A percentile compares a stretch with the other conserved stretches of the same genome.
phyloP scores from a whole-genome alignment of 1,284 basidiomycete species.

The Laetiporus sulphureus region DNA sequence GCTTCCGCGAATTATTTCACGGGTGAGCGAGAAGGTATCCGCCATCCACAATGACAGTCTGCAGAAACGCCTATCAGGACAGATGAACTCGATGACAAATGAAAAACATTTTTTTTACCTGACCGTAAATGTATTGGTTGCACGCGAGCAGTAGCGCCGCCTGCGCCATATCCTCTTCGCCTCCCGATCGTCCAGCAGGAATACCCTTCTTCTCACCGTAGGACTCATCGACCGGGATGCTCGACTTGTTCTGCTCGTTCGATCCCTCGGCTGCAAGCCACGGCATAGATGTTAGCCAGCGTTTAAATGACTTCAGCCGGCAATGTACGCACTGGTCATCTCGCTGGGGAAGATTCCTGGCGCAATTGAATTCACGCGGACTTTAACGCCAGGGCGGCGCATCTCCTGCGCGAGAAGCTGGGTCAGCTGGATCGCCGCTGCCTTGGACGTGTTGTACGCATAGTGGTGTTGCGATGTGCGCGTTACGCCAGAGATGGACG shows the following conservation, averaged over 20 bases:
- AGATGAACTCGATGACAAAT: no score
- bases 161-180: slow-evolving; percentile 33
- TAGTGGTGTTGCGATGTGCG: slow-evolving; percentile 32
- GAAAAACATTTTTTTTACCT: slow-evolving; percentile 18
- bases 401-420: slow-evolving; percentile 32
- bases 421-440: slow-evolving; percentile 31
- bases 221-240: slow-evolving; percentile 22
- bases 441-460: slow-evolving; percentile 33
- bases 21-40: slow-evolving; percentile 29
- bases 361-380: slow-evolving; percentile 33
- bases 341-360: slow-evolving; percentile 33
- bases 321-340: slow-evolving; percentile 28
- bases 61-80: background rate
- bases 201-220: slow-evolving; percentile 30
- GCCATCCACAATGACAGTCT: slow-evolving; percentile 27
- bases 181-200: slow-evolving; percentile 30
- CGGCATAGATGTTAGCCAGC: no score
- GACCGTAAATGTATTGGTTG: slow-evolving; percentile 31
- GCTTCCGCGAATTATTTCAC: no score
- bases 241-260: slow-evolving; percentile 30
- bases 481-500: slow-evolving; percentile 32
- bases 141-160: slow-evolving; percentile 27
- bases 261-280: slow-evolving; percentile 19
- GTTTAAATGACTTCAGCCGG: no score
- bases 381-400: slow-evolving; percentile 25